A percentile compares a stretch with the other conserved stretches of the same genome.
These are phyloP conservation scores for Hemerocallis citrina DNA, from an alignment of 106 monocot species.

Conservation along the genomic window DNA sequence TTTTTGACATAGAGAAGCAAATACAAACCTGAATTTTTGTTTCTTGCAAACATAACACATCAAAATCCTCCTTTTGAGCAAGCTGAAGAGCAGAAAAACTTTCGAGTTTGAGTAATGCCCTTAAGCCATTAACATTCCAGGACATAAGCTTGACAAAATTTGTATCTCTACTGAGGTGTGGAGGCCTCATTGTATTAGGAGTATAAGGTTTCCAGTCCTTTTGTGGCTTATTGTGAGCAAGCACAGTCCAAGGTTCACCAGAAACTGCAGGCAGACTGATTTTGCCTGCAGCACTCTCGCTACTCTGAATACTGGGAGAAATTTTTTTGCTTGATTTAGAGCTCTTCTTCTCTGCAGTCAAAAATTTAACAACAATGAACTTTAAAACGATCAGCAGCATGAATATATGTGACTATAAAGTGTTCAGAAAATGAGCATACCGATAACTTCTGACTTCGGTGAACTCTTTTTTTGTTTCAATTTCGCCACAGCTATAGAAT, in stretches of 20 bases:
- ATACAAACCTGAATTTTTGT: slow-evolving; percentile 78
- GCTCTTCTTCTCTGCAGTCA: slow-evolving; percentile 15
- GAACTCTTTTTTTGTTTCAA: slow-evolving; percentile 20
- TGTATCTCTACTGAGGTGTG: slow-evolving; percentile 35
- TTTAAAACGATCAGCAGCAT: too few species aligned
- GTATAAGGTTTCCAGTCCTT: slow-evolving; percentile 77
- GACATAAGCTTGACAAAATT: slow-evolving; percentile 73
- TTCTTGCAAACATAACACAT: slow-evolving; percentile 90
- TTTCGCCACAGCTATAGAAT: slow-evolving; percentile 19
- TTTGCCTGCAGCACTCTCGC: slow-evolving; percentile 3
- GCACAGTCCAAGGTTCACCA: slow-evolving; percentile 75
- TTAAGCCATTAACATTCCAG: slow-evolving; percentile 98
- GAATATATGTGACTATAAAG: neutral
- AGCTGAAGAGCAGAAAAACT: slow-evolving; percentile 53
- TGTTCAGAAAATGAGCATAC: slow-evolving; percentile 15
- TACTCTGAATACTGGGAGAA: slow-evolving; percentile 5
- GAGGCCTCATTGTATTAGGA: slow-evolving; percentile 74
- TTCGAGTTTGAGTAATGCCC: slow-evolving; percentile 69
- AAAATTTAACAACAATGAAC: too few species aligned
- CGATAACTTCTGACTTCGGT: slow-evolving; percentile 14
- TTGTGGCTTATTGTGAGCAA: slow-evolving; percentile 89
- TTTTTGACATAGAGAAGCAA: neutral
- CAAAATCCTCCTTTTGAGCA: slow-evolving; percentile 83
- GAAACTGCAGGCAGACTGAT: neutral
- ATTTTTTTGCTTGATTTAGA: slow-evolving; percentile 5